Percentiles rank a stretch among this genome's conserved stretches.
phyloP scores from a whole-genome alignment of 2,329 filamentous ascomycete species.

The Trematosphaeria pertusa region DNA sequence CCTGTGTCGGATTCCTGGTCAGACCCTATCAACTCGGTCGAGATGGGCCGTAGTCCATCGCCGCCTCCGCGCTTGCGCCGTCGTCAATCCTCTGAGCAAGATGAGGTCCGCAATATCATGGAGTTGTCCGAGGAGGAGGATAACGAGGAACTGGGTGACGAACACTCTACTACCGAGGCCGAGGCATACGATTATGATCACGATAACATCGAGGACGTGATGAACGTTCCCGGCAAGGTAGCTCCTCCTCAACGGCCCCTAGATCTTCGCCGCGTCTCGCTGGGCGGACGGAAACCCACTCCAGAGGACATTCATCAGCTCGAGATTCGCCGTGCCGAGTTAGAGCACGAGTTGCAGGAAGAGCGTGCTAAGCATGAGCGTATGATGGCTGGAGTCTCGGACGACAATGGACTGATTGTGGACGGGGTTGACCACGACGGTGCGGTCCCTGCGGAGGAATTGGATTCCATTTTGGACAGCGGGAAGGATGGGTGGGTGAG shows the following conservation, averaged over 20 bases:
- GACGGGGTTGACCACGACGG: background rate
- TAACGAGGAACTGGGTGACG: background rate
- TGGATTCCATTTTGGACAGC: too few relatives aligned
- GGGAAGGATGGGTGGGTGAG: too few relatives aligned
- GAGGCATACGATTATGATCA: background rate
- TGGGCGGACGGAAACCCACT: background rate
- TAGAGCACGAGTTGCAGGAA: background rate
- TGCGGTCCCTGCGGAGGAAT: background rate
- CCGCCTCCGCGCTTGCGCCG: too few relatives aligned
- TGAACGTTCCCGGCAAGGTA: constrained; percentile 1
- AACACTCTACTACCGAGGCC: background rate
- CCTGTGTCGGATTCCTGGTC: too few relatives aligned
- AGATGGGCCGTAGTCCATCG: too few relatives aligned
- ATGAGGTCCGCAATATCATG: too few relatives aligned
- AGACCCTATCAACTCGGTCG: too few relatives aligned
- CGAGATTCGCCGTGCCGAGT: background rate
- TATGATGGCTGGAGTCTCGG: background rate
- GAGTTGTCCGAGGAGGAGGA: too few relatives aligned
- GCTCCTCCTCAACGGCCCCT: background rate
- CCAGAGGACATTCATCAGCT: background rate
- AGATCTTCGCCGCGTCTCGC: background rate
- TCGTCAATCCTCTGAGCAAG: too few relatives aligned
- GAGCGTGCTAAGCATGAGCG: background rate
- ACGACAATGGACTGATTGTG: background rate
- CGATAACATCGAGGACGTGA: constrained; percentile 10